These are phyloP conservation scores for Tulasnella sp. DNA, from an alignment of 768 basidiomycete genomes.

Conservation along the genomic window DNA sequence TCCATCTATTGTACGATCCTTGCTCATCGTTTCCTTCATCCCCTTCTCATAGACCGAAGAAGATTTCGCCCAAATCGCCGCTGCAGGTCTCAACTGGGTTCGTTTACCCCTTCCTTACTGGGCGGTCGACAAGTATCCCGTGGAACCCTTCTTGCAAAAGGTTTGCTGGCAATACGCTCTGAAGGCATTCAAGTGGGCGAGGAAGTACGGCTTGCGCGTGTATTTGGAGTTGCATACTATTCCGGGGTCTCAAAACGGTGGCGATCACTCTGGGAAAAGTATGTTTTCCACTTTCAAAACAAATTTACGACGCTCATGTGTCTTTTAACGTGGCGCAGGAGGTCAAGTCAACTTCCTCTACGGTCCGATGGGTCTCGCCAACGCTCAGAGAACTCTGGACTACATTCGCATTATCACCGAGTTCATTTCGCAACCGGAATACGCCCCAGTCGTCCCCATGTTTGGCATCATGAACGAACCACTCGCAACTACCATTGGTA, in stretches of 20 bases:
- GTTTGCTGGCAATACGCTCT: constrained; percentile 90
- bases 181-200: constrained; percentile 90
- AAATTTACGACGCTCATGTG: not conserved
- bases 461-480: constrained; percentile 92
- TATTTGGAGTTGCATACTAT: constrained; percentile 73
- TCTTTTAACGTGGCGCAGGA: constrained; percentile 39
- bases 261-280: constrained; percentile 88
- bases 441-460: constrained; percentile 78
- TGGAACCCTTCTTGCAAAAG: constrained; percentile 84
- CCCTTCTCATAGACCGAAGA: constrained; percentile 70
- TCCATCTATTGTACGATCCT: constrained; percentile 17
- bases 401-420: constrained; percentile 87
- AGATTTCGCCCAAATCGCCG: constrained; percentile 93
- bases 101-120: constrained; percentile 90
- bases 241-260: constrained; percentile 76
- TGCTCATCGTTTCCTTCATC: not conserved
- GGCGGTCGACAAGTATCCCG: constrained; percentile 79
- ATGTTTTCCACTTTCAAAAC: not conserved
- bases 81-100: constrained; percentile 90
- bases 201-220: constrained; percentile 95
- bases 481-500: constrained; percentile 45
- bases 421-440: constrained; percentile 64
- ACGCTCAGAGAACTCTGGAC: constrained; percentile 87
- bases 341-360: constrained; percentile 78
- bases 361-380: constrained; percentile 93